These are phyloP conservation scores for Mentha longifolia DNA, from an alignment of 257 asterid genomes.

Conservation along the genomic window DNA sequence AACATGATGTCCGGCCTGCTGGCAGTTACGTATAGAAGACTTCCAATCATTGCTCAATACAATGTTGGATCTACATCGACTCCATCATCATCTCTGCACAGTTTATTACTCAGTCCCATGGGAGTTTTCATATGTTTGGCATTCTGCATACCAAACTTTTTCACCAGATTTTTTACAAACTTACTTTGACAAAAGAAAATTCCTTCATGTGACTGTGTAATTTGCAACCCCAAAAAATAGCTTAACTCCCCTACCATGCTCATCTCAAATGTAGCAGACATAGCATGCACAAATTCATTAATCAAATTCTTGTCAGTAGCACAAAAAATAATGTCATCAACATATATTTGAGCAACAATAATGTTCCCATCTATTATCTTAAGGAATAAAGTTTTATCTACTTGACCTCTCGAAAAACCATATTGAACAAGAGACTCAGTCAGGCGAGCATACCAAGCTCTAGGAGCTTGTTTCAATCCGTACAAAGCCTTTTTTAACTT, in stretches of 20 bases:
- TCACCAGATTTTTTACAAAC: neutral
- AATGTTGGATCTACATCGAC: neutral
- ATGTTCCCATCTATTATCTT: accelerated
- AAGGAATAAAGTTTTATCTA: neutral
- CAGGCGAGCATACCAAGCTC: neutral
- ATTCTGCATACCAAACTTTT: neutral
- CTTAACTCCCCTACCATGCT: too few species aligned
- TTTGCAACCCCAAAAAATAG: too few species aligned
- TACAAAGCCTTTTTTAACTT: neutral
- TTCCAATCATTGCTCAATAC: neutral
- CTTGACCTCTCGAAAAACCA: neutral
- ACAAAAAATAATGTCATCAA: neutral
- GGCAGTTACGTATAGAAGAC: neutral
- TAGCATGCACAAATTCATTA: neutral
- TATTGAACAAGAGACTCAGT: neutral
- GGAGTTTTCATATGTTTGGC: neutral
- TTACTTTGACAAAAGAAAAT: neutral
- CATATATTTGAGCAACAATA: neutral
- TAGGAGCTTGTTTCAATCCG: neutral
- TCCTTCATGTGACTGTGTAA: neutral
- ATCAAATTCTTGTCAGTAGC: neutral
- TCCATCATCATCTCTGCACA: neutral
- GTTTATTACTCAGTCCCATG: neutral
- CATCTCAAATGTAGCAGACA: neutral
- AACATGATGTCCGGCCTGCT: too few species aligned